Evolutionary conservation across 345 rosid species (phyloP), one percentile per base, ranked within the genome.

Genomic region (Populus pruinosa): DNA sequence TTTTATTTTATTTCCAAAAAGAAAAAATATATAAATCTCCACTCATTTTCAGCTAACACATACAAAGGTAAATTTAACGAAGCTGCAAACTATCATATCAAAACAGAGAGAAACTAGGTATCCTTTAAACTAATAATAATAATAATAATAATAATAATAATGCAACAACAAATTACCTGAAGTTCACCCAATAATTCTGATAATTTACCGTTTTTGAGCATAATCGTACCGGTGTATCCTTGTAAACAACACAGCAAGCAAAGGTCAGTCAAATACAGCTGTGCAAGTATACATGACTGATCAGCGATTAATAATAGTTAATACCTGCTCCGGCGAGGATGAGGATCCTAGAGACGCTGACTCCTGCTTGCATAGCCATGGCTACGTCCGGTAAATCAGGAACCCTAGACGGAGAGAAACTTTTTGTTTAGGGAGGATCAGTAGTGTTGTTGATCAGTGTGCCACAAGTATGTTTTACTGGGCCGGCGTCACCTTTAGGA

Each of bases 361-460:
- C 75, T 67, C 98, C 96, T 8, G 90, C 50, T 82, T 93, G 98
- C 93, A 92, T 74, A 73, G 97, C 91, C 98, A 95, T 95, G 80
- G 73, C 78, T 33, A 23, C 20, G 67, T 68, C 65, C 14, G 33
- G 47, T 77, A 12, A 43, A 31, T 12, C 49, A 47, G 29, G 63
- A 76, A 56, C 61, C 69, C 79, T 69, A 55, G 27, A 38, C 16
- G 12, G 71, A 68, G 71, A 39, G 55, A 67, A 12, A n/a, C 12
- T 59, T 1, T 59, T 23, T n/a, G 10, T 56, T n/a, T n/a, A n/a
- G 20, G 59, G 63, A n/a, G 63, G 25, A 56, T 56, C 29, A 9
- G 27, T 23, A 3, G 23, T 20, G 29, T 10, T 59, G 29, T 1
- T 23, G 64, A 10, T 59, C 64, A 59, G 29, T 23, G 27, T 23